These are phyloP conservation scores for Flaveria trinervia DNA, from an alignment of 129 eudicot genomes.

Conservation along the genomic window DNA sequence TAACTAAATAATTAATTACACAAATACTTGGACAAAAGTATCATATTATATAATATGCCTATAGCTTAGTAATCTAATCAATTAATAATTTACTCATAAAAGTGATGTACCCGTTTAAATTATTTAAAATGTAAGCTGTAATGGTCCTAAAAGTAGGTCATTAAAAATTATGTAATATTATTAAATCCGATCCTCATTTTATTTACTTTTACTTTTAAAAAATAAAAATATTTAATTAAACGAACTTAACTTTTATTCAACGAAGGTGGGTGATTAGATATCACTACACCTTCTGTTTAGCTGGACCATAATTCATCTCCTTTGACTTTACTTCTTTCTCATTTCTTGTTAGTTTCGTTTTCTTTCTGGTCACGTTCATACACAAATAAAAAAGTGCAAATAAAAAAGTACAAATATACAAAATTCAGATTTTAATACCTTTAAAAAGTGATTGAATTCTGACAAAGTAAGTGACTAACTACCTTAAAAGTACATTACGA, in stretches of 20 bases:
- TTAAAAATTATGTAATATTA: too few species aligned
- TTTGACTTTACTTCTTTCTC: conserved; percentile 6
- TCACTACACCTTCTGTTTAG: neutral
- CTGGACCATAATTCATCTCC: conserved; percentile 17
- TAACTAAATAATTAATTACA: too few species aligned
- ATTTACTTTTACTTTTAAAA: neutral
- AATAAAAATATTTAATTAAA: neutral
- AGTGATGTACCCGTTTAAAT: too few species aligned
- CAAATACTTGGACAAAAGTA: too few species aligned
- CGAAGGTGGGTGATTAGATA: neutral
- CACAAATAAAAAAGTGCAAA: neutral
- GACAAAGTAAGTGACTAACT: neutral
- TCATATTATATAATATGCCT: too few species aligned
- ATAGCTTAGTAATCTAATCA: too few species aligned
- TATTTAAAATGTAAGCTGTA: too few species aligned
- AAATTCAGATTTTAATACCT: neutral
- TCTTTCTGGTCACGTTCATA: neutral
- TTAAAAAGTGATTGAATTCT: neutral
- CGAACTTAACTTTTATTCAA: conserved; percentile 24
- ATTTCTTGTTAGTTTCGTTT: neutral
- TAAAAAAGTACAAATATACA: neutral
- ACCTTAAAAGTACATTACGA: neutral
- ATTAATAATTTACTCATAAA: too few species aligned
- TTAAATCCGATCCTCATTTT: too few species aligned
- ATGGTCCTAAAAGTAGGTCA: too few species aligned